Evolutionary conservation across 2,329 filamentous ascomycete genomes (phyloP).

Genomic region (Paecilomyces dactylethromorphus): DNA sequence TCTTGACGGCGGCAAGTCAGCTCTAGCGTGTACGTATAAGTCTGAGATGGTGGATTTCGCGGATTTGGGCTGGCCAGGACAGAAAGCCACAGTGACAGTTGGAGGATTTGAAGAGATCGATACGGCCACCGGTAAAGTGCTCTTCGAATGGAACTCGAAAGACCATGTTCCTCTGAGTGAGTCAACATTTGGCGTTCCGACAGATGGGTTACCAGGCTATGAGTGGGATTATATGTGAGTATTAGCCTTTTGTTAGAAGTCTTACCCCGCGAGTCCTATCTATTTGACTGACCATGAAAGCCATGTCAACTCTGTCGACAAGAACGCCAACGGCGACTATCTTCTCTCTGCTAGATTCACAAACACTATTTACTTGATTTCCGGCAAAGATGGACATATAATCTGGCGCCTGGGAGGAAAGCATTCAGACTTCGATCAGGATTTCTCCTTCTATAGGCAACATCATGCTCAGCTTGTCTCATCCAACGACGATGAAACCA

Average conservation of each 20-base stretch:
- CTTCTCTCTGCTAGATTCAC: constrained; percentile 34
- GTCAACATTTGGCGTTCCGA: constrained; percentile 18
- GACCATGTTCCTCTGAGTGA: constrained; percentile 26
- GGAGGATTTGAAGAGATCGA: constrained; percentile 35
- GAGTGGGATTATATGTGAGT: constrained; percentile 4
- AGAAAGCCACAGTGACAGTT: constrained; percentile 22
- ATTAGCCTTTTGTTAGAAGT: constrained; percentile 23
- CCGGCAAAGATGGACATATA: constrained; percentile 27
- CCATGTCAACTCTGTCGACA: constrained; percentile 37
- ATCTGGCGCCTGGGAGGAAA: constrained; percentile 34
- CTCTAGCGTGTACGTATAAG: constrained; percentile 23
- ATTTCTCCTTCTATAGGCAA: constrained; percentile 32
- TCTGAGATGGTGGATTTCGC: constrained; percentile 15
- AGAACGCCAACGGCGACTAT: constrained; percentile 33
- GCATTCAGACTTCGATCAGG: constrained; percentile 21
- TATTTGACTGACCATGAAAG: constrained; percentile 9
- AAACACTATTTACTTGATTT: constrained; percentile 33
- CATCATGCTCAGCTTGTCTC: constrained; percentile 30
- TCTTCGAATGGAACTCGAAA: constrained; percentile 30
- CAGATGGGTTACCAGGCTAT: neutral
- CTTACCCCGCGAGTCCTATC: neutral
- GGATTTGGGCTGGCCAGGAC: constrained; percentile 23
- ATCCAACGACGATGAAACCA: constrained; percentile 20
- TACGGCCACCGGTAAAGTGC: constrained; percentile 24
- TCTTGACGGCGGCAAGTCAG: constrained; percentile 27